phyloP scores from a whole-genome alignment of 805 yeast genomes.

The Candida pseudofarinosa region DNA sequence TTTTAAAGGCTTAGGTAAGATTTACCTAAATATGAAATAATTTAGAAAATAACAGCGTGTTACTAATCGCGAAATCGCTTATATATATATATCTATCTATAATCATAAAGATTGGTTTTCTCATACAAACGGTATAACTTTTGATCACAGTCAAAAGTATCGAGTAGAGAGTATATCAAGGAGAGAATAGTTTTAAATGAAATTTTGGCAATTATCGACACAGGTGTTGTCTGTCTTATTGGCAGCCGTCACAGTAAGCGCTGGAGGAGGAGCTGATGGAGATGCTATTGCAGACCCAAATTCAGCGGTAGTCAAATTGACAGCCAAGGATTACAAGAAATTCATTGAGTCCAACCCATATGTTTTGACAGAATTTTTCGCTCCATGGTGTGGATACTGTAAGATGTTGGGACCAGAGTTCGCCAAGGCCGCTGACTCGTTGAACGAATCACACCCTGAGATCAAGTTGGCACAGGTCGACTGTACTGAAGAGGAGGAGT shows the following conservation, averaged over 20 bases:
- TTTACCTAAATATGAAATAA: background rate
- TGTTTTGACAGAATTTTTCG: conserved; percentile 83
- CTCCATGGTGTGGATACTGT: conserved; percentile 99
- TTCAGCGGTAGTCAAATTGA: conserved; percentile 82
- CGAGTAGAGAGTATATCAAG: no score
- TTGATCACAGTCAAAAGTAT: no score
- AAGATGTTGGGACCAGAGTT: conserved; percentile 82
- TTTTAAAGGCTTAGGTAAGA: background rate
- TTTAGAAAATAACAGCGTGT: background rate
- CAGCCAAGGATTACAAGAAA: conserved; percentile 57
- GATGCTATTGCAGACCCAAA: conserved; percentile 75
- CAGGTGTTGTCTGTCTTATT: conserved; percentile 33
- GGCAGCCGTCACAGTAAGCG: conserved; percentile 28
- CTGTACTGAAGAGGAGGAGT: conserved; percentile 72
- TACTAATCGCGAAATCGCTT: background rate
- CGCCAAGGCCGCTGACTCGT: conserved; percentile 62
- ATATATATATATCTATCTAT: no score
- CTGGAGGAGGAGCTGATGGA: conserved; percentile 42
- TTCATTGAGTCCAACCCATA: conserved; percentile 71
- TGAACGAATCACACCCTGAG: conserved; percentile 48
- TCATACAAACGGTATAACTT: no score
- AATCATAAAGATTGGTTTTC: background rate
- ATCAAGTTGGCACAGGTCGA: conserved; percentile 80
- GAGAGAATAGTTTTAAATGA: no score
- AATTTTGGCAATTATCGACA: conserved; percentile 39